phyloP scores from a whole-genome alignment of 345 rosid species.

The Noccaea caerulescens region DNA sequence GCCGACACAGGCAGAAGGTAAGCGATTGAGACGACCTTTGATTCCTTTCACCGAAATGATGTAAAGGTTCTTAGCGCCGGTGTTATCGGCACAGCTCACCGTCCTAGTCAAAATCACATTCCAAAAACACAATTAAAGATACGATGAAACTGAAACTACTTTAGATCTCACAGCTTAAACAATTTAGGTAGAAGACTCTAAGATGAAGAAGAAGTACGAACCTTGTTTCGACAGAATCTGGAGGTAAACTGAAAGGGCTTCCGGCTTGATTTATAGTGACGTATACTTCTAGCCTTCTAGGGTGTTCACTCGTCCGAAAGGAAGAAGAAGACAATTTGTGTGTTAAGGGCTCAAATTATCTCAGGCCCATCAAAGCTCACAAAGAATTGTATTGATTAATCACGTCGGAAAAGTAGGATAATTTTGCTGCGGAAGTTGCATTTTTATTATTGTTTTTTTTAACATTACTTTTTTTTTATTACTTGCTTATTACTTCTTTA shows the following conservation, averaged over 20 bases:
- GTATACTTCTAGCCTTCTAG: background rate
- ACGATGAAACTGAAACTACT: background rate
- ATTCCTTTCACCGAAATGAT: constrained; percentile 95
- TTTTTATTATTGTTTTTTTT: too few relatives aligned
- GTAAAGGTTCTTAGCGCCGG: constrained; percentile 94
- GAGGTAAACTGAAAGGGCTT: constrained; percentile 30
- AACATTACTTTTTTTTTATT: too few relatives aligned
- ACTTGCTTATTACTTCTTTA: too few relatives aligned
- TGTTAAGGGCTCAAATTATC: constrained; percentile 21
- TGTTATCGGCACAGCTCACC: constrained; percentile 96
- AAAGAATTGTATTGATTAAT: background rate
- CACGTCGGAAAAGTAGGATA: too few relatives aligned
- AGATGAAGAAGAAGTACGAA: constrained; percentile 20
- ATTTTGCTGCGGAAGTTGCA: too few relatives aligned
- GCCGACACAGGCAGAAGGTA: constrained; percentile 93
- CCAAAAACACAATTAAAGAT: background rate
- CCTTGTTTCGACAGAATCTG: constrained; percentile 80
- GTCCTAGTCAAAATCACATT: constrained; percentile 47
- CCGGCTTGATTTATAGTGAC: background rate
- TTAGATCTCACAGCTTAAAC: background rate
- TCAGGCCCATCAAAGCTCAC: constrained; percentile 24
- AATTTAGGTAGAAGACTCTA: too few relatives aligned
- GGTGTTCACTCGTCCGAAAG: background rate
- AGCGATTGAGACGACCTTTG: constrained; percentile 86
- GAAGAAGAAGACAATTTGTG: background rate